A percentile compares a stretch with the other conserved stretches of the same genome.
Conservation (phyloP, 495 filamentous ascomycete genomes). For the Neurospora sp. region DNA sequence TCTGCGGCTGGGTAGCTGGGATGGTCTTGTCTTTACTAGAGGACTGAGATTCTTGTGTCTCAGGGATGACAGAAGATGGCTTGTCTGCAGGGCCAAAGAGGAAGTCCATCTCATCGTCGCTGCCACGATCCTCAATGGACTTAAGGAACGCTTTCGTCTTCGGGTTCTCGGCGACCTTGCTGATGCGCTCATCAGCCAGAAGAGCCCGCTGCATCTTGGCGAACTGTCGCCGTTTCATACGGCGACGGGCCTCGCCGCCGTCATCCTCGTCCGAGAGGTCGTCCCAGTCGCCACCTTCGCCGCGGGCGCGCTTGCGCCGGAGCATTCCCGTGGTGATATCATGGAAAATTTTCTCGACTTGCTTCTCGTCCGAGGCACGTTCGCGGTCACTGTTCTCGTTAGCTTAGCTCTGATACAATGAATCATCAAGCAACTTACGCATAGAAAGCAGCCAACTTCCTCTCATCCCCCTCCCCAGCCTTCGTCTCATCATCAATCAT, state of each 20-base stretch:
- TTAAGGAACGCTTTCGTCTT: slow-evolving; percentile 83
- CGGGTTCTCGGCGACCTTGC: slow-evolving; percentile 81
- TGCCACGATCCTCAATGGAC: slow-evolving; percentile 74
- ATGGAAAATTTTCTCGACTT: slow-evolving; percentile 78
- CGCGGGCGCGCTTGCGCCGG: slow-evolving; percentile 52
- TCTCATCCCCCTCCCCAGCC: slow-evolving; percentile 63
- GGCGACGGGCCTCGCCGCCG: slow-evolving; percentile 61
- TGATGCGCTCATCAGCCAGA: slow-evolving; percentile 81
- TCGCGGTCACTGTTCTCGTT: slow-evolving; percentile 48
- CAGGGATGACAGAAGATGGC: slow-evolving; percentile 9
- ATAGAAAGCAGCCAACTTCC: slow-evolving; percentile 72
- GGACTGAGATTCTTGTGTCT: slow-evolving; percentile 31
- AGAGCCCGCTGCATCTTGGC: slow-evolving; percentile 86
- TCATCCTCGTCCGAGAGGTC: slow-evolving; percentile 86
- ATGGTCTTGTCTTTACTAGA: slow-evolving; percentile 20
- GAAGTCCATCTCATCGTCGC: slow-evolving; percentile 73
- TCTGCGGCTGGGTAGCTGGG: slow-evolving; percentile 36
- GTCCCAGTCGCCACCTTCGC: slow-evolving; percentile 51
- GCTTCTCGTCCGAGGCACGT: slow-evolving; percentile 64
- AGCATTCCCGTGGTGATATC: slow-evolving; percentile 83
- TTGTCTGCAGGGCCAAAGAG: slow-evolving; percentile 43
- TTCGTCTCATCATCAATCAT: slow-evolving; percentile 78
- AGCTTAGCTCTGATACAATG: not conserved
- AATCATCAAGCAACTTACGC: slow-evolving; percentile 51
- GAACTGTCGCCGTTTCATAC: slow-evolving; percentile 78